phyloP scores from a whole-genome alignment of 306 rosid species.

The Castanea mollissima region DNA sequence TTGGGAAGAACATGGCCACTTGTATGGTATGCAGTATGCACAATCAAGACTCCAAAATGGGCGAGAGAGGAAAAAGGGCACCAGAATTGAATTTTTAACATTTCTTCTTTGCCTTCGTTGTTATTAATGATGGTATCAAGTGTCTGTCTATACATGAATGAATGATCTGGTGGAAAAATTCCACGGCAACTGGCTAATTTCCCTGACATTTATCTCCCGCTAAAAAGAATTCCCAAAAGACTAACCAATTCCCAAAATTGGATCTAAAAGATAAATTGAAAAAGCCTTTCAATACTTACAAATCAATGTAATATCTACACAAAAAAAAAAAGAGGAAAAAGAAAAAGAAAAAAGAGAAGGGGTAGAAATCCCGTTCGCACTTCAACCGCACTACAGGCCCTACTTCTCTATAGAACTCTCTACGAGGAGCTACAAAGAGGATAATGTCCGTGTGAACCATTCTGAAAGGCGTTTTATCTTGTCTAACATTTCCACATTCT shows the following conservation, averaged over 20 bases:
- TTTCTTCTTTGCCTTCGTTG: conserved; percentile 22
- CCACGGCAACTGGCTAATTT: conserved; percentile 45
- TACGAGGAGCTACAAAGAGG: conserved; percentile 44
- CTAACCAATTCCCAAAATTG: conserved; percentile 21
- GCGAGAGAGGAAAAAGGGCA: not conserved
- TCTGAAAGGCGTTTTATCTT: conserved; percentile 70
- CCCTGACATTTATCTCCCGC: conserved; percentile 33
- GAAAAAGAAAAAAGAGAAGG: not conserved
- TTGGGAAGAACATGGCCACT: not conserved
- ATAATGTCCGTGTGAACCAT: conserved; percentile 66
- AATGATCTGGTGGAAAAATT: conserved; percentile 53
- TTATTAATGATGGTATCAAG: conserved; percentile 31
- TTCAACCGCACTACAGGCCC: conserved; percentile 35
- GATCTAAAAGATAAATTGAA: conserved; percentile 19
- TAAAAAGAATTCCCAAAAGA: conserved; percentile 21
- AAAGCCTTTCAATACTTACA: not conserved
- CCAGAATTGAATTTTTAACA: not conserved
- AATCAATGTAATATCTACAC: conserved; percentile 45
- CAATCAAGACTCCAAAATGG: not conserved
- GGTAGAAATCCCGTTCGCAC: conserved; percentile 28
- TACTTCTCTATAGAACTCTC: conserved; percentile 23
- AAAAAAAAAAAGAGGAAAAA: not conserved
- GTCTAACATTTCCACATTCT: conserved; percentile 47
- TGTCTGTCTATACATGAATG: conserved; percentile 64
- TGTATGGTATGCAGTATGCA: not conserved